phyloP scores from a whole-genome alignment of 2,329 filamentous ascomycete genomes.

The Aspergillus jensenii region DNA sequence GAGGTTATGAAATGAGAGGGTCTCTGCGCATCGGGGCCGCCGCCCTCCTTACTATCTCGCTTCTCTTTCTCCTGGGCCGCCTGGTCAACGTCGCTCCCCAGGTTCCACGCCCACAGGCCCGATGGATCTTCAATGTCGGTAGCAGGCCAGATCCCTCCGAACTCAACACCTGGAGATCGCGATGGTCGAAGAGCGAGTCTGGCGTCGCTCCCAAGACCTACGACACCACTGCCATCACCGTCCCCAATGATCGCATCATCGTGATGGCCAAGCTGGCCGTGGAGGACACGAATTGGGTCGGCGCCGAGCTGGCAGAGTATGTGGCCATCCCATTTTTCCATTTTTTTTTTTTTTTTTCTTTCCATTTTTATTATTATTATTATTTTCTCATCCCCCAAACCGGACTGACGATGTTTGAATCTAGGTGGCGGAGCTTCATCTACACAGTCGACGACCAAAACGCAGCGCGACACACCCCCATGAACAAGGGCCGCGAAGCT shows the following conservation, averaged over 20 bases:
- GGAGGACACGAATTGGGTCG: slow-evolving; percentile 50
- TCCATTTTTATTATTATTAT: background rate
- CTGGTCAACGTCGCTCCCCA: slow-evolving; percentile 21
- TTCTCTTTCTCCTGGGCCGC: slow-evolving; percentile 29
- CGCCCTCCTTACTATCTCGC: slow-evolving; percentile 31
- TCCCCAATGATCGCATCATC: slow-evolving; percentile 41
- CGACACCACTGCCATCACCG: slow-evolving; percentile 29
- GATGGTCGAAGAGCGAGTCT: slow-evolving; percentile 6
- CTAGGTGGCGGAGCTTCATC: slow-evolving; percentile 47
- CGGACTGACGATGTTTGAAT: background rate
- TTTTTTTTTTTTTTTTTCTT: background rate
- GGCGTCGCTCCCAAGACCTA: slow-evolving; percentile 17
- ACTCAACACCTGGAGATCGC: slow-evolving; percentile 3
- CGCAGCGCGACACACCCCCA: slow-evolving; percentile 30
- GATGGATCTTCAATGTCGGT: slow-evolving; percentile 29
- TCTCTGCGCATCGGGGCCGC: slow-evolving; percentile 28
- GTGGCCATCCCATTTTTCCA: background rate
- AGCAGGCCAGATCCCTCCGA: slow-evolving; percentile 5
- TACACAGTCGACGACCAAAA: slow-evolving; percentile 43
- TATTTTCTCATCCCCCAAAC: background rate
- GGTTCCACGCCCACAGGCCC: slow-evolving; percentile 20
- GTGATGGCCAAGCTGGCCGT: slow-evolving; percentile 44
- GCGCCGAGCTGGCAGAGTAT: slow-evolving; percentile 43
- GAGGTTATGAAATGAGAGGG: slow-evolving; percentile 27
- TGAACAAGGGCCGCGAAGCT: slow-evolving; percentile 47